phyloP scores from a whole-genome alignment of 352 stramenopile genomes.

The Globisporangium cystogenes region DNA sequence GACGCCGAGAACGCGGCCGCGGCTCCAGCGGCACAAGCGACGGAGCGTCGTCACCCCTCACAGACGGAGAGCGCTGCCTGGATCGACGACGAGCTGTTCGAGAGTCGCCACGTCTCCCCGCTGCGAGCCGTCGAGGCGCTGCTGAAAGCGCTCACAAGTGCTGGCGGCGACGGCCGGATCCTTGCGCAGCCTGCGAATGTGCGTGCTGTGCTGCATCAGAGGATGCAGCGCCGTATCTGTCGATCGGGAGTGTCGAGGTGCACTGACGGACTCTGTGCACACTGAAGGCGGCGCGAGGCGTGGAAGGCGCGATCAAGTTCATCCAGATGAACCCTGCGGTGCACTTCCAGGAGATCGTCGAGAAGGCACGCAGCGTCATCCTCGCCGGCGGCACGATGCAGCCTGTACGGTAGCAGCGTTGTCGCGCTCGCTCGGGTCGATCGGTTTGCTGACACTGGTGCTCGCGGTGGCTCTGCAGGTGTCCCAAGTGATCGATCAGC shows the following conservation, averaged over 20 bases:
- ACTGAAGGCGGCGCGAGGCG: conserved; percentile 30
- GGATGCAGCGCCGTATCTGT: not conserved
- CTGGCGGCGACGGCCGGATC: conserved; percentile 63
- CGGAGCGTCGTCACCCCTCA: not conserved
- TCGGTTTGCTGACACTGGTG: no score
- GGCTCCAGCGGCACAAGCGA: not conserved
- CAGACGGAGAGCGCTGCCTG: conserved; percentile 7
- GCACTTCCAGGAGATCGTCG: conserved; percentile 94
- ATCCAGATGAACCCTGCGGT: conserved; percentile 93
- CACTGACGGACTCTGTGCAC: conserved; percentile 9
- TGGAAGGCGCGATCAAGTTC: conserved; percentile 87
- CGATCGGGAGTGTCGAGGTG: no score
- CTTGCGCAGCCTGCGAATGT: conserved; percentile 59
- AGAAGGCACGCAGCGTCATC: conserved; percentile 93
- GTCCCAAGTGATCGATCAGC: conserved; percentile 91
- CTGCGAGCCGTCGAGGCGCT: conserved; percentile 72
- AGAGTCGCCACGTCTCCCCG: conserved; percentile 78
- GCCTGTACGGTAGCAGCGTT: conserved; percentile 46
- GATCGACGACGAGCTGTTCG: conserved; percentile 34
- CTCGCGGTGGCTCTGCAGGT: conserved; percentile 49
- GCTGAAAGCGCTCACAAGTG: conserved; percentile 71
- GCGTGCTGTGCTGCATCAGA: conserved; percentile 10
- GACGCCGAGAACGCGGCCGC: conserved; percentile 24
- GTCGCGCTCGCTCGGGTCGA: not conserved
- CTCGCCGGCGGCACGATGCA: conserved; percentile 98